phyloP scores from a whole-genome alignment of 441 rosid genomes.

The Jatropha multifida region DNA sequence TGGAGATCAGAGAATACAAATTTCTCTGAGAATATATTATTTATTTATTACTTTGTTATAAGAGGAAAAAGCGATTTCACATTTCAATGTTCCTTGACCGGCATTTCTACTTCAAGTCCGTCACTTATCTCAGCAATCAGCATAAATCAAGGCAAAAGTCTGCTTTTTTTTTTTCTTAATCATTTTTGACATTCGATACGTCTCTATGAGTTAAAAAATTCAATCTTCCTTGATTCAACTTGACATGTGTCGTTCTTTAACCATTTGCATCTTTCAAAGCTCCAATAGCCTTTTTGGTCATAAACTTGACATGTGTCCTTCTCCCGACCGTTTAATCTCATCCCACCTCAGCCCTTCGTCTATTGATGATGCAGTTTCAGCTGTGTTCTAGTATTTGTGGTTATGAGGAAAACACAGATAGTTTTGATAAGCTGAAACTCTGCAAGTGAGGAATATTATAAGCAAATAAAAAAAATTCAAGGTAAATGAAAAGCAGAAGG shows the following conservation, averaged over 20 bases:
- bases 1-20: not conserved
- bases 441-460: no score
- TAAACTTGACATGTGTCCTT: not conserved
- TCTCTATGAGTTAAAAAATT: not conserved
- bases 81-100: not conserved
- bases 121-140: not conserved
- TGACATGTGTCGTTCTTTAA: conserved; percentile 1
- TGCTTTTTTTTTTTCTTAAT: not conserved
- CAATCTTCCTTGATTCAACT: no score
- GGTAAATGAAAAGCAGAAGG: no score
- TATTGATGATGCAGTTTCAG: no score
- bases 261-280: not conserved
- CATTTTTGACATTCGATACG: not conserved
- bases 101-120: not conserved
- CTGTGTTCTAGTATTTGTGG: no score
- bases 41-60: not conserved
- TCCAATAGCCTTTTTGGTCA: not conserved
- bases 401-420: no score
- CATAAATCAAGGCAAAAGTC: conserved; percentile 6
- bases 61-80: not conserved
- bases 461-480: no score
- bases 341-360: no score
- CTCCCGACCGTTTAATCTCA: not conserved
- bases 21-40: no score
- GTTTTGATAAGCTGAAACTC: no score